Evolutionary conservation across 257 asterid species (phyloP), one percentile per base, ranked within the genome.

Genomic region (Gentiana macrophylla): DNA sequence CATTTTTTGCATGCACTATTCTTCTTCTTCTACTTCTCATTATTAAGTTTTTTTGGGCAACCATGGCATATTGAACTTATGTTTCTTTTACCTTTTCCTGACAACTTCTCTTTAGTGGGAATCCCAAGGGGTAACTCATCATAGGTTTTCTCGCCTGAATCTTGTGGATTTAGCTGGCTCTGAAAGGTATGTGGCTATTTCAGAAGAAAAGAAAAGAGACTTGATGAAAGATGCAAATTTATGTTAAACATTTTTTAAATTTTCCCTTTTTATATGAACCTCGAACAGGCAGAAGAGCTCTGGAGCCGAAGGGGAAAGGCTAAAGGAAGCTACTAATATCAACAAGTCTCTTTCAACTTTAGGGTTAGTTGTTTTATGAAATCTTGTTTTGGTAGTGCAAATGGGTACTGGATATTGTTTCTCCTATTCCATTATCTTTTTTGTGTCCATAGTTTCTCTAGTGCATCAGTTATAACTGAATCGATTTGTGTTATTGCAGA

Each of bases 131-230:
- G 90, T 88, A 56, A 92, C 95, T 65, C 97, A 78, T 79, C 84
- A 79, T 58, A 77, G 98, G 62, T 92, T 87, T 73, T 92, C 98
- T 37, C 86, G 90, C 59, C 94, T 88, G 57, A 92, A 92, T 72
- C 89, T 92, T 70, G 98, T 92, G 45, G 98, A 92, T 71, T 80
- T 92, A 74, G 97, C 98, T 8, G 98, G 97, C 32, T 92, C 98
- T 63, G 98, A 92, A 72, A 88, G 98, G 97, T 92, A 78, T 59
- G 48, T 13, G 33, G 33, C 53, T 50, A 48, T 4, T 35, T 44
- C 43, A 2, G 24, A 24, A 24, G 24, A 24, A 24, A 24, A 24
- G 24, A 24, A 24, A 24, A 24, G 24, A 24, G 32, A 49, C 58
- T 61, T 38, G 49, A 59, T 12, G 46, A 35, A 59, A 50, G 35